Percentiles rank a stretch among this genome's conserved stretches.
These are phyloP conservation scores for Solidago caesia DNA, from an alignment of 129 eudicot species.

Conservation along the genomic window DNA sequence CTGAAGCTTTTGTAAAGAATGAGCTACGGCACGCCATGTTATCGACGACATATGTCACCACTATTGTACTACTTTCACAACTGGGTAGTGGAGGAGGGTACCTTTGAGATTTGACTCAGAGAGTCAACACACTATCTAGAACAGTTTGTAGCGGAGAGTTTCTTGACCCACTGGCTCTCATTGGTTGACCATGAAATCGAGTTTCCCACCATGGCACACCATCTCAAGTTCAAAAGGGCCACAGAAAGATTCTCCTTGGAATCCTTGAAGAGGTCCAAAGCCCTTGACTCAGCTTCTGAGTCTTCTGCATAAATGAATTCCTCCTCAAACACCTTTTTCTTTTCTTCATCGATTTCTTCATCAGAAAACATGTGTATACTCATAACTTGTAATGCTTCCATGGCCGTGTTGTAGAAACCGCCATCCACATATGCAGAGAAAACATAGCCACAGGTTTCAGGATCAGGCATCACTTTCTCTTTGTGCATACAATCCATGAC, in stretches of 20 bases:
- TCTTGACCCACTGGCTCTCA: conserved; percentile 65
- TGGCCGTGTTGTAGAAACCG: conserved; percentile 60
- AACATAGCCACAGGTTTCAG: conserved; percentile 62
- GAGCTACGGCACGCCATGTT: neutral
- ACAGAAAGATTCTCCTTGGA: conserved; percentile 39
- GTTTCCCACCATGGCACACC: conserved; percentile 60
- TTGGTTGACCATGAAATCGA: conserved; percentile 59
- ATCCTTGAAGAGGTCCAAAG: conserved; percentile 43
- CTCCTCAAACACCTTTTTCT: conserved; percentile 31
- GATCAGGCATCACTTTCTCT: conserved; percentile 57
- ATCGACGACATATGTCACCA: neutral
- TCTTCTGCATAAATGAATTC: conserved; percentile 58
- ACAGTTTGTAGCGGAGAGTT: conserved; percentile 43
- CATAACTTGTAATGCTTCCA: conserved; percentile 86
- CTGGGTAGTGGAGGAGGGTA: too few species aligned
- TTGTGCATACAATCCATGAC: conserved; percentile 62
- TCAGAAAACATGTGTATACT: conserved; percentile 74
- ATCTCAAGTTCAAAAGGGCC: conserved; percentile 71
- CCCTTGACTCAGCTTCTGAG: conserved; percentile 43
- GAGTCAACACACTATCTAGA: neutral
- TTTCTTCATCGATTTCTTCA: conserved; percentile 39
- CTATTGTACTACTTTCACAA: neutral
- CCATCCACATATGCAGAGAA: conserved; percentile 52
- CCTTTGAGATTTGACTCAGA: neutral
- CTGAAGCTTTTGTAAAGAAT: neutral